These are phyloP conservation scores for Saturnispora halmiae DNA, from an alignment of 805 yeast genomes.

Conservation along the genomic window DNA sequence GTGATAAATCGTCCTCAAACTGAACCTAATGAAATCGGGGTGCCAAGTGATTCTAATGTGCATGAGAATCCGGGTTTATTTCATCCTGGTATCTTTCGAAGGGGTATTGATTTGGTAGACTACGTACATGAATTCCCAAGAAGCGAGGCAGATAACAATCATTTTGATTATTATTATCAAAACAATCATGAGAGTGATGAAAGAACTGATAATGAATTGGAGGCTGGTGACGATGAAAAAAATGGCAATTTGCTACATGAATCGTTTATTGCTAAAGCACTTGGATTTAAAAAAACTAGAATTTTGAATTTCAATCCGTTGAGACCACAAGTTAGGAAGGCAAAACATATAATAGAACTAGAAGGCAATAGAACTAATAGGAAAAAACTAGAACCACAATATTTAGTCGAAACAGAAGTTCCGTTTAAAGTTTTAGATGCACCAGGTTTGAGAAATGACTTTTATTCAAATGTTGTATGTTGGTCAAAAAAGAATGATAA, in stretches of 20 bases:
- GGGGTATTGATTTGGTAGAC: not conserved
- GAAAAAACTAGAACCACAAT: no score
- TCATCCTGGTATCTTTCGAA: not conserved
- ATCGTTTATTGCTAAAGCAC: slow-evolving; percentile 40
- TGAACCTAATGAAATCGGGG: not conserved
- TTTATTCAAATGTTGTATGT: slow-evolving; percentile 63
- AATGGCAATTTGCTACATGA: slow-evolving; percentile 20
- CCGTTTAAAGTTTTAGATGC: slow-evolving; percentile 55
- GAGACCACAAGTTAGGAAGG: slow-evolving; percentile 12
- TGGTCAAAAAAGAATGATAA: slow-evolving; percentile 50
- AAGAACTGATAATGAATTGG: not conserved
- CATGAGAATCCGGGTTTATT: not conserved
- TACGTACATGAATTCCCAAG: not conserved
- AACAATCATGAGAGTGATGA: not conserved
- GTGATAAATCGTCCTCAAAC: not conserved
- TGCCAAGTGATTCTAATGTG: not conserved
- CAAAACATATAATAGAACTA: slow-evolving; percentile 1
- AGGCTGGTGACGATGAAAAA: not conserved
- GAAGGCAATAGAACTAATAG: not conserved
- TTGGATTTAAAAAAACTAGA: slow-evolving; percentile 36
- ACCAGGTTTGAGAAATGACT: slow-evolving; percentile 66
- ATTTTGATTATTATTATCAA: not conserved
- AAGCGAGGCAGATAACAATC: not conserved
- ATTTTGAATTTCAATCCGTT: slow-evolving; percentile 32
- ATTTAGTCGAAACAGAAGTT: slow-evolving; percentile 29